Percentiles rank a stretch among this genome's conserved stretches.
Evolutionary conservation across 2,329 filamentous ascomycete species (phyloP).

Genomic region (Epichloe hybrida): DNA sequence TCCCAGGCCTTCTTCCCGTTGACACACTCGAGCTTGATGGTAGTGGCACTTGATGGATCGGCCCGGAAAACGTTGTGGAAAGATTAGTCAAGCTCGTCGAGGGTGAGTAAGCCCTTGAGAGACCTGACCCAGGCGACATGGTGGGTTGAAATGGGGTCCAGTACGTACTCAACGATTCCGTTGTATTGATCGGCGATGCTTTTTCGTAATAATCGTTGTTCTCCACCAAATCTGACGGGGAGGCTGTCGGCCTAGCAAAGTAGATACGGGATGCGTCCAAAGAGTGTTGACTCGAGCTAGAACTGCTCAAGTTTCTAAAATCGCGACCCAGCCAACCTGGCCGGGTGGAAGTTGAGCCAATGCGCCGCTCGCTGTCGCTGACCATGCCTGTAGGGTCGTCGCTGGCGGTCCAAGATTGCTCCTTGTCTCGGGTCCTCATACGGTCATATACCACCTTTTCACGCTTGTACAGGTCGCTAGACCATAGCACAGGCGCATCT

Average conservation of each 20-base stretch:
- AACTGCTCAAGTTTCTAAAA: constrained; percentile 31
- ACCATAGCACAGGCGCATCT: constrained; percentile 82
- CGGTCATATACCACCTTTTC: constrained; percentile 53
- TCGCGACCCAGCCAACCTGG: constrained; percentile 42
- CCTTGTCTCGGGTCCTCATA: constrained; percentile 28
- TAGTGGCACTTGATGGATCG: constrained; percentile 26
- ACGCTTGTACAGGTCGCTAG: constrained; percentile 72
- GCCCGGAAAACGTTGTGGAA: constrained; percentile 33
- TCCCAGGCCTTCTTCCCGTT: constrained; percentile 42
- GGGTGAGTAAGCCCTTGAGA: constrained; percentile 46
- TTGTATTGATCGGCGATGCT: constrained; percentile 54
- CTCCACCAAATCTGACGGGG: constrained; percentile 54
- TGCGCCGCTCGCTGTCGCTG: constrained; percentile 40
- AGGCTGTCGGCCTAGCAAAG: constrained; percentile 40
- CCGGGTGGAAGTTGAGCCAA: constrained; percentile 27
- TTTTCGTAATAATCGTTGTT: constrained; percentile 58
- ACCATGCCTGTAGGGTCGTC: constrained; percentile 36
- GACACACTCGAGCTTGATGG: constrained; percentile 34
- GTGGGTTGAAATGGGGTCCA: constrained; percentile 77
- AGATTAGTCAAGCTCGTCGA: constrained; percentile 47
- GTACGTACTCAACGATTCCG: constrained; percentile 67
- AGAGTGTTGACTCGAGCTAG: constrained; percentile 55
- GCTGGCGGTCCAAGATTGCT: constrained; percentile 27
- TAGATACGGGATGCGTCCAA: constrained; percentile 56
- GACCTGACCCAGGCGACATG: constrained; percentile 47